Evolutionary conservation across 75 land plant genomes (phyloP), one percentile per base, ranked within the genome.

Genomic region (Isoetes taiwanensis): DNA sequence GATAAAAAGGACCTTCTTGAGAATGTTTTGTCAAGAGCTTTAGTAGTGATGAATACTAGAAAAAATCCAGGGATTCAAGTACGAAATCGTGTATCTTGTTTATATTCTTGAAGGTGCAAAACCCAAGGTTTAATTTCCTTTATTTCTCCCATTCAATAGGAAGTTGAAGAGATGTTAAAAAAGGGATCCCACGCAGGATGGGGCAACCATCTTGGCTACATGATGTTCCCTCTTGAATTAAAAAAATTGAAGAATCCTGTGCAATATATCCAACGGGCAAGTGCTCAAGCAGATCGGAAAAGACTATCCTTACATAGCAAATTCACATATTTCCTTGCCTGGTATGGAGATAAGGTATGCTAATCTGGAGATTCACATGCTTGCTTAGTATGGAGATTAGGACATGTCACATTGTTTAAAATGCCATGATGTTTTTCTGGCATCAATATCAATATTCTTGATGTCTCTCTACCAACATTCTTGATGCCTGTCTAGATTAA

Each of bases 181-280:
- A 58, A 61, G n/a, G 79, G 72, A 1, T 34, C 63, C 6, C 31
- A 64, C 30, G 58, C 52, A 0, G 59, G 68, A 39, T 85, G 80
- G 85, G 96, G 96, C 3, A 89, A 89, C 56, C 25, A 61, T 56
- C 43, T 89, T 33, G 86, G 93, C 0, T 89, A 77, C 54, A 26
- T 82, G 4, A 43, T 89, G 4, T 50, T 85, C 0, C 80, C 79
- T 0, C 52, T 89, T 30, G 65, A 68, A 9, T 61, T 81, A 28
- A 67, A 10, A 1, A 23, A 56, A 23, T 28, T 54, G 0, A 43
- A 79, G 3, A 66, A 79, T 17, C 86, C 93, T 25, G 59, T 89
- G 38, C 79, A 85, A 32, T 72, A 79, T 54, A 69, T 86, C 20
- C 63, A 72, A 20, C 53, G 61, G 17, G 83, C 86, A 1, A 77